Percentiles rank a stretch among this genome's conserved stretches.
These are phyloP conservation scores for Canariomyces notabilis DNA, from an alignment of 2,329 filamentous ascomycete genomes.

Conservation along the genomic window DNA sequence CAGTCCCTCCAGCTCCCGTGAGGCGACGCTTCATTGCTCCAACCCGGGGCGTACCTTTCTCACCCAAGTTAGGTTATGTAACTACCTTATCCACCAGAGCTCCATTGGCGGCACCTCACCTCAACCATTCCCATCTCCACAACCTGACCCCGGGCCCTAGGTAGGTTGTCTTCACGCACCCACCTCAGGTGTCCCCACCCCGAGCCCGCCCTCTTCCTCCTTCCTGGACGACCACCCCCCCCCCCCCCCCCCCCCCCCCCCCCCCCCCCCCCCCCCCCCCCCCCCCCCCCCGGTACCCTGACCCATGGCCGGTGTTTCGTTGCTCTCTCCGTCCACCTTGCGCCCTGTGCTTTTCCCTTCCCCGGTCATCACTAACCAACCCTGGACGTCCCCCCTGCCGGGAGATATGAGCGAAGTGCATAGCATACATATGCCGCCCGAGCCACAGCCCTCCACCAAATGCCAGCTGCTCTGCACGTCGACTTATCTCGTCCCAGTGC, in stretches of 20 bases:
- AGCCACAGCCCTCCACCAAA: constrained; percentile 25
- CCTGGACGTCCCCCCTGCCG: constrained; percentile 33
- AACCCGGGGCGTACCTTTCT: too few species aligned
- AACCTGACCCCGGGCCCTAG: too few species aligned
- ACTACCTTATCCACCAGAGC: too few species aligned
- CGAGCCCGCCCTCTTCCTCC: constrained; percentile 1
- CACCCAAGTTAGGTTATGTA: too few species aligned
- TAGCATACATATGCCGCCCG: constrained; percentile 32
- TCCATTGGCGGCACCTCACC: too few species aligned
- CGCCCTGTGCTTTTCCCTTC: constrained; percentile 26
- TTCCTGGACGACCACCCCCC: constrained; percentile 13
- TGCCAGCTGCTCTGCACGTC: constrained; percentile 24
- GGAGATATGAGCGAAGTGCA: constrained; percentile 32
- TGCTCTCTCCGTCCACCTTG: constrained; percentile 18
- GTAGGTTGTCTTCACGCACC: neutral
- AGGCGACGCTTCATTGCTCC: too few species aligned
- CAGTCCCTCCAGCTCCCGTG: too few species aligned
- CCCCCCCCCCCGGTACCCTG: too few species aligned
- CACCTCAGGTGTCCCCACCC: neutral
- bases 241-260: constrained; percentile 25
- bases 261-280: constrained; percentile 15
- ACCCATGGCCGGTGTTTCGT: neutral
- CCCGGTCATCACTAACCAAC: constrained; percentile 25
- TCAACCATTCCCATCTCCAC: too few species aligned
- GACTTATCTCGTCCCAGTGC: constrained; percentile 27